These are phyloP conservation scores for Pilaira anomala DNA, from an alignment of 192 early-diverging fungal genomes.

Conservation along the genomic window DNA sequence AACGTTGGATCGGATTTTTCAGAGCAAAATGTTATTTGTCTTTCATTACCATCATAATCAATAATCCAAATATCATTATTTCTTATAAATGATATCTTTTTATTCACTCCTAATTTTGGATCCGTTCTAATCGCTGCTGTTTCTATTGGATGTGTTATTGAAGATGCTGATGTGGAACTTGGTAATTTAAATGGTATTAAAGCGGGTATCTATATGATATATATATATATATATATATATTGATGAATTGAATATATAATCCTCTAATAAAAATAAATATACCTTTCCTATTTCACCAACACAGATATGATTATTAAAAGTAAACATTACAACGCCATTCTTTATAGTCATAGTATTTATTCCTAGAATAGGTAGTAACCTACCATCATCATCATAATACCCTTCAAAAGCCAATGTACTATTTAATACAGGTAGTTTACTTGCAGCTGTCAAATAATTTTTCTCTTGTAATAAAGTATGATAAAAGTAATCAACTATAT, in stretches of 20 bases:
- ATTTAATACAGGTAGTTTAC: background rate
- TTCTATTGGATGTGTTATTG: background rate
- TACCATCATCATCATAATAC: background rate
- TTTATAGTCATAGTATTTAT: background rate
- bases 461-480: background rate
- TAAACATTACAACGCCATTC: slow-evolving; percentile 32
- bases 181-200: background rate
- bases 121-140: slow-evolving; percentile 27
- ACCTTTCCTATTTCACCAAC: slow-evolving; percentile 33
- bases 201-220: slow-evolving; percentile 5
- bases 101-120: slow-evolving; percentile 56
- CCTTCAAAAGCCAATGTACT: background rate
- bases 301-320: slow-evolving; percentile 34
- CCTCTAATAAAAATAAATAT: slow-evolving; percentile 2
- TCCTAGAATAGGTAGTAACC: background rate
- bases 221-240: too few relatives aligned
- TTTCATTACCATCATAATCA: slow-evolving; percentile 48
- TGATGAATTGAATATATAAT: background rate
- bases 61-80: slow-evolving; percentile 63
- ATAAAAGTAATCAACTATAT: background rate
- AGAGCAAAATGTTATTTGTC: slow-evolving; percentile 56
- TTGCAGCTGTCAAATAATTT: background rate
- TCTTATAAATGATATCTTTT: slow-evolving; percentile 53
- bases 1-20: slow-evolving; percentile 41
- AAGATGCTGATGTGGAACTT: too few relatives aligned